Conservation (phyloP, 2,329 filamentous ascomycete species). For the Pseudogymnoascus sp. region DNA sequence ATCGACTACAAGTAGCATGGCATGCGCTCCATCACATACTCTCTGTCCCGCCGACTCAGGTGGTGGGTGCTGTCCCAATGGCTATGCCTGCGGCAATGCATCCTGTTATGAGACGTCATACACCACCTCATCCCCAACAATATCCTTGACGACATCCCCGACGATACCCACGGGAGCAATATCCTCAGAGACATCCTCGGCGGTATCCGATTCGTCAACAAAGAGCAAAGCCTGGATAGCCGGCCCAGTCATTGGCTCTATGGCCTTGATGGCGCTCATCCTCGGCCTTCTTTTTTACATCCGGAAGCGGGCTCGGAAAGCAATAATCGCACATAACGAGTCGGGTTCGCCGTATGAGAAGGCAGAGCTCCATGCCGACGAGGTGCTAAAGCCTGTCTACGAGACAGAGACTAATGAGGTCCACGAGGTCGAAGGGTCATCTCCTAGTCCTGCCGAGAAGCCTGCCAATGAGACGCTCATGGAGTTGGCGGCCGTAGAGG, state of each 20-base stretch:
- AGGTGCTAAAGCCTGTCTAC: neutral
- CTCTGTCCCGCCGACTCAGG: no score
- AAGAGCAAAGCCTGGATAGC: neutral
- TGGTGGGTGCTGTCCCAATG: no score
- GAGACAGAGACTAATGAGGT: neutral
- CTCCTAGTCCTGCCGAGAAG: neutral
- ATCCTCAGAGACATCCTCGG: no score
- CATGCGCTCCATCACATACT: no score
- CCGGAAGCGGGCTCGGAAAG: neutral
- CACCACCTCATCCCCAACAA: neutral
- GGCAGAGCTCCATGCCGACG: neutral
- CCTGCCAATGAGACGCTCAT: no score
- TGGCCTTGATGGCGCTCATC: neutral
- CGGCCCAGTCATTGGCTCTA: neutral
- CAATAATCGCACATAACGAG: neutral
- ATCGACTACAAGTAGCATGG: neutral
- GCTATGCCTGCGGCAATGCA: no score
- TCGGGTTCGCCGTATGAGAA: neutral
- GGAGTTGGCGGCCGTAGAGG: no score
- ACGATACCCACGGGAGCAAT: neutral
- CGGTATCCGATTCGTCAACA: neutral
- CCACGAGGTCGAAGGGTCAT: neutral
- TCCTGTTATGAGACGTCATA: no score
- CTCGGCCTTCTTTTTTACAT: neutral
- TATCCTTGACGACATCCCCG: neutral